Conservation (phyloP, 768 basidiomycete genomes). For the Lactifluus subvellereus region DNA sequence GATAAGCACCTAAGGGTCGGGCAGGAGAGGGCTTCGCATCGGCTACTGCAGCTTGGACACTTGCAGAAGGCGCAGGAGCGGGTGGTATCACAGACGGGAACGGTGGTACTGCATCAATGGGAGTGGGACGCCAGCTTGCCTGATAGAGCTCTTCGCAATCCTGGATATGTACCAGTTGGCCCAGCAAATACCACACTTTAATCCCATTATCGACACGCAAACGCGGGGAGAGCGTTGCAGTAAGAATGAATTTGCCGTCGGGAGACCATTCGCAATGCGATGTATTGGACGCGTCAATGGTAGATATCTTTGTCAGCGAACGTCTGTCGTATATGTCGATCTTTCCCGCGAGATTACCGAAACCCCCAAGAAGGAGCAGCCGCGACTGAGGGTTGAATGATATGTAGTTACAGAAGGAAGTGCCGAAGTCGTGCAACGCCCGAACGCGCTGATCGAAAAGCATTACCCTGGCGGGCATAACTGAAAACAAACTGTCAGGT, state of each 20-base stretch:
- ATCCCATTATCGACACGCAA: slow-evolving; percentile 96
- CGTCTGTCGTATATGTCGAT: slow-evolving; percentile 90
- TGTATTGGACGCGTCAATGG: slow-evolving; percentile 87
- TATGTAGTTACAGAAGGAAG: slow-evolving; percentile 86
- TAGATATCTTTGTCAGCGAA: slow-evolving; percentile 68
- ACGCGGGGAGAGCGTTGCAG: slow-evolving; percentile 92
- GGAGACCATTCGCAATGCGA: slow-evolving; percentile 95
- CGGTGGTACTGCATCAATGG: slow-evolving; percentile 55
- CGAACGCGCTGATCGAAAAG: slow-evolving; percentile 89
- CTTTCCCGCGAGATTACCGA: slow-evolving; percentile 94
- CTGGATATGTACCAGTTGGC: slow-evolving; percentile 82
- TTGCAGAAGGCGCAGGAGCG: slow-evolving; percentile 59
- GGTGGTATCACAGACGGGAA: slow-evolving; percentile 65
- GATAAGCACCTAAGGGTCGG: slow-evolving; percentile 82
- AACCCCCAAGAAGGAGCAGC: slow-evolving; percentile 84
- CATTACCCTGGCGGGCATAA: slow-evolving; percentile 92
- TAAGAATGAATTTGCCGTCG: slow-evolving; percentile 87
- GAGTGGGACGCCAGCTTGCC: slow-evolving; percentile 72
- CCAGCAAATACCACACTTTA: slow-evolving; percentile 92
- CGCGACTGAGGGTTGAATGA: slow-evolving; percentile 93
- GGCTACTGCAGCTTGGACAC: slow-evolving; percentile 45
- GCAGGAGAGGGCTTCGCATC: slow-evolving; percentile 49
- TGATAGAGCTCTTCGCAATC: slow-evolving; percentile 86
- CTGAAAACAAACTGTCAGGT: slow-evolving; percentile 35
- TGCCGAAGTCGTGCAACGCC: slow-evolving; percentile 84